phyloP scores from a whole-genome alignment of 1,284 basidiomycete genomes.

The Neonothopanus nambi region DNA sequence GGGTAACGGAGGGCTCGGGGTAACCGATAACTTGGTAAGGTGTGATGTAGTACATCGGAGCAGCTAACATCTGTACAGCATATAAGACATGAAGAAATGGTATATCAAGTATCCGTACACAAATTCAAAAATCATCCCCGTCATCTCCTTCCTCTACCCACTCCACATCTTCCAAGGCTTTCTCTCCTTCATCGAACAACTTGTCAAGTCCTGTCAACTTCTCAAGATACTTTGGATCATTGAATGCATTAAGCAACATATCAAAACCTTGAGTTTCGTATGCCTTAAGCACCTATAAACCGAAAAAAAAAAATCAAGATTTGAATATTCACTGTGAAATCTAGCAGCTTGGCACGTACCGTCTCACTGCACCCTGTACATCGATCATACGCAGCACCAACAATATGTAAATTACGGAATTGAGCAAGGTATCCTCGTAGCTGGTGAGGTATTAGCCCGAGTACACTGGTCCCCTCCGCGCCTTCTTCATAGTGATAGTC shows the following conservation, averaged over 20 bases:
- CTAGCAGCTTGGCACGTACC: constrained; percentile 41
- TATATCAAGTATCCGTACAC: no score
- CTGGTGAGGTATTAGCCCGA: constrained; percentile 93
- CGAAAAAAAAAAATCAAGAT: neutral
- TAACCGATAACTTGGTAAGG: no score
- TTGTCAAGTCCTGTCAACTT: constrained; percentile 83
- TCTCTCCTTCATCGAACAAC: constrained; percentile 79
- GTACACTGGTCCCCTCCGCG: constrained; percentile 47
- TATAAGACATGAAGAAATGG: neutral
- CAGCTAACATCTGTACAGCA: no score
- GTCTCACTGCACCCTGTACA: constrained; percentile 91
- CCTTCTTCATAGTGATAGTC: constrained; percentile 32
- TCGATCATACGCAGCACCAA: constrained; percentile 82
- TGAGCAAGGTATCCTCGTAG: constrained; percentile 87
- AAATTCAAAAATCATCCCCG: constrained; percentile 38
- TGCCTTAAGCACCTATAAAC: constrained; percentile 64
- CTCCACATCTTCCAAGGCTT: constrained; percentile 72
- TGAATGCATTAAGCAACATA: constrained; percentile 83
- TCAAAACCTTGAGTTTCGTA: constrained; percentile 78
- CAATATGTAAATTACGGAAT: constrained; percentile 83
- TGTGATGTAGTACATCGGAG: no score
- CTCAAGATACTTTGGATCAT: constrained; percentile 83
- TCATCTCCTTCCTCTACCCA: constrained; percentile 73
- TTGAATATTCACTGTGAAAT: neutral
- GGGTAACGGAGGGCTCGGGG: no score